Evolutionary conservation across 2,329 filamentous ascomycete genomes (phyloP), one percentile per base, ranked within the genome.

Genomic region (Paecilomyces sp.): DNA sequence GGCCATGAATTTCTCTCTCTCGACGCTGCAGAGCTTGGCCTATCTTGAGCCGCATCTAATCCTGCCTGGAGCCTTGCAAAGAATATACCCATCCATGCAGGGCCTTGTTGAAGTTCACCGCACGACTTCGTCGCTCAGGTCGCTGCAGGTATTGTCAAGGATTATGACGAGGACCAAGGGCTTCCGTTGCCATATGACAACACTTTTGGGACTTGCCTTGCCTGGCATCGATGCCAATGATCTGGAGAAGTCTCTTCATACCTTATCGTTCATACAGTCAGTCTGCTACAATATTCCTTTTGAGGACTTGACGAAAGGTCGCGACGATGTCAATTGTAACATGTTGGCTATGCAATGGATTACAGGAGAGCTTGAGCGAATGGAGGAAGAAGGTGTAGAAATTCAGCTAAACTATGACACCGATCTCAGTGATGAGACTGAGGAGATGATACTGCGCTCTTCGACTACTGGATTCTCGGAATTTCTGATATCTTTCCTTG

Each of bases 201-300:
- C 93, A 0, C 79, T 99, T 36, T 79, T 99, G n/a, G 94, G 93
- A 4, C 82, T 99, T 61, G 91, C 93, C 3, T 80, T 99, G 33
- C 95, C 95, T 0, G 95, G 94, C 24, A 96, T 99, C 60, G 95
- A 99, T 76, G 92, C 95, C 64, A 99, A 99, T 71, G 94, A 99
- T 75, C 79, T 99, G 28, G 92, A 94, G 71, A 99, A 99, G 81
- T 97, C 94, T 0, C 85, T 96, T 67, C 91, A 96, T 74, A 95
- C 94, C 0, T 81, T 99, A 60, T 91, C 92, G 65, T 97, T 97
- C 72, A 94, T 99, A 60, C 93, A 97, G 74, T 90, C 91, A 60
- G 91, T 97, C 12, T 93, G 92, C 61, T 97, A 97, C 78, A 96
- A 93, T 68, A 95, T 99, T 57, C 95, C 94, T 0, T 90, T 99